These are phyloP conservation scores for Halophytophthora polymorphica DNA, from an alignment of 352 stramenopile genomes.

Conservation along the genomic window DNA sequence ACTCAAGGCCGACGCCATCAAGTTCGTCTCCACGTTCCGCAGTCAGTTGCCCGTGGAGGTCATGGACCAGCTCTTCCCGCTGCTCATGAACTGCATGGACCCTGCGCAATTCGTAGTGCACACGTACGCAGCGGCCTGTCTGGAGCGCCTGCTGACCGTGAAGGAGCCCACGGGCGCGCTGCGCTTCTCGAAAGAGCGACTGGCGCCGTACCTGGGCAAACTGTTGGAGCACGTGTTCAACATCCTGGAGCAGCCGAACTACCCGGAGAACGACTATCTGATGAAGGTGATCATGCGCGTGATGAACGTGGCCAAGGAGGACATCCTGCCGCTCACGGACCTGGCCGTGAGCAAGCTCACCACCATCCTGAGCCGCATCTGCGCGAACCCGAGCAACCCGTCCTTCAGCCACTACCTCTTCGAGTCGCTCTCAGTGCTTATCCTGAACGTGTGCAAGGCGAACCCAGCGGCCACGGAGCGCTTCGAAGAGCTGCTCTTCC, in stretches of 20 bases:
- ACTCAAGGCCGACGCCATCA: constrained; percentile 96
- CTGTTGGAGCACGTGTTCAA: constrained; percentile 95
- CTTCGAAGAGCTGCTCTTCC: constrained; percentile 97
- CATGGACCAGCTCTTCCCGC: constrained; percentile 91
- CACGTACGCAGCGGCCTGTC: constrained; percentile 95
- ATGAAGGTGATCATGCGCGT: constrained; percentile 98
- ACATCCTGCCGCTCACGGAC: constrained; percentile 90
- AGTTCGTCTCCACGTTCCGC: constrained; percentile 98
- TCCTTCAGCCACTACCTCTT: constrained; percentile 99
- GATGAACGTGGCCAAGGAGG: constrained; percentile 91
- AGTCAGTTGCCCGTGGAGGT: constrained; percentile 94
- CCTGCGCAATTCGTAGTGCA: constrained; percentile 94
- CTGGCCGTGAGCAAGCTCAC: constrained; percentile 96
- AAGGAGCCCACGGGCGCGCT: constrained; percentile 80
- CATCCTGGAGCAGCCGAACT: constrained; percentile 92
- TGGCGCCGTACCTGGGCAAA: constrained; percentile 90
- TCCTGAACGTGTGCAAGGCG: constrained; percentile 91
- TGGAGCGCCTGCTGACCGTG: constrained; percentile 96
- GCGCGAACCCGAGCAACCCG: constrained; percentile 97
- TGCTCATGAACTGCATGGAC: constrained; percentile 88
- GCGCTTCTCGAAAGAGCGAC: constrained; percentile 76
- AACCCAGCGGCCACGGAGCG: constrained; percentile 70
- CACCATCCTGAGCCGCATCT: constrained; percentile 91
- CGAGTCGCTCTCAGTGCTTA: constrained; percentile 96
- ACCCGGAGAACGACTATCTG: constrained; percentile 98